These are phyloP conservation scores for Phialophora verrucosa DNA, from an alignment of 2,329 filamentous ascomycete genomes.

Conservation along the genomic window DNA sequence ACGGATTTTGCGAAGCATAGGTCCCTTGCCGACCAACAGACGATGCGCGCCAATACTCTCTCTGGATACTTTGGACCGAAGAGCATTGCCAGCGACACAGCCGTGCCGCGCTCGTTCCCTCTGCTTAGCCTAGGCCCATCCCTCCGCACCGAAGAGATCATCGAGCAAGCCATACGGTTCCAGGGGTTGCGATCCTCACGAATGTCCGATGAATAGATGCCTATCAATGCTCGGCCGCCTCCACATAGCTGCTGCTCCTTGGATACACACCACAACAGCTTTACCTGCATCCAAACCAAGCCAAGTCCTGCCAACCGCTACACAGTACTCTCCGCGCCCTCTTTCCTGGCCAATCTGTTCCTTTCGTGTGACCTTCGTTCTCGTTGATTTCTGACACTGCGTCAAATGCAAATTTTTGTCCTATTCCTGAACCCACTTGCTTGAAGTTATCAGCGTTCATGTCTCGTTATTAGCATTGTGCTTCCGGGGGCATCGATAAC, in stretches of 20 bases:
- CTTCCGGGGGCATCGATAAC: neutral
- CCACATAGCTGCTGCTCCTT: neutral
- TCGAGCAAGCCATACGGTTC: neutral
- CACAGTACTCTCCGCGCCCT: neutral
- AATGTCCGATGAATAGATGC: neutral
- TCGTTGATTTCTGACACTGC: neutral
- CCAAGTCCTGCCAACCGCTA: neutral
- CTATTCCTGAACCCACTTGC: neutral
- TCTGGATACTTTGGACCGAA: neutral
- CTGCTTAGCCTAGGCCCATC: neutral
- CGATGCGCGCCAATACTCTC: neutral
- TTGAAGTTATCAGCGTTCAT: neutral
- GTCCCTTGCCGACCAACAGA: neutral
- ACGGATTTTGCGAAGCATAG: neutral
- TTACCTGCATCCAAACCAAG: neutral
- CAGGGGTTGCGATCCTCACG: neutral
- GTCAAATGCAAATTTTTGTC: neutral
- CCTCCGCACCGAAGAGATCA: neutral
- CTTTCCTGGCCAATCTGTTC: neutral
- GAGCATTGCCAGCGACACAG: neutral
- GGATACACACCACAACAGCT: neutral
- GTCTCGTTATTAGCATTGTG: neutral
- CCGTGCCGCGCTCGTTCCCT: neutral
- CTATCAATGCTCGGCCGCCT: neutral
- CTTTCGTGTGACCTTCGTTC: neutral